Conservation (phyloP, 1,284 basidiomycete genomes). For the Tilletia setariae region DNA sequence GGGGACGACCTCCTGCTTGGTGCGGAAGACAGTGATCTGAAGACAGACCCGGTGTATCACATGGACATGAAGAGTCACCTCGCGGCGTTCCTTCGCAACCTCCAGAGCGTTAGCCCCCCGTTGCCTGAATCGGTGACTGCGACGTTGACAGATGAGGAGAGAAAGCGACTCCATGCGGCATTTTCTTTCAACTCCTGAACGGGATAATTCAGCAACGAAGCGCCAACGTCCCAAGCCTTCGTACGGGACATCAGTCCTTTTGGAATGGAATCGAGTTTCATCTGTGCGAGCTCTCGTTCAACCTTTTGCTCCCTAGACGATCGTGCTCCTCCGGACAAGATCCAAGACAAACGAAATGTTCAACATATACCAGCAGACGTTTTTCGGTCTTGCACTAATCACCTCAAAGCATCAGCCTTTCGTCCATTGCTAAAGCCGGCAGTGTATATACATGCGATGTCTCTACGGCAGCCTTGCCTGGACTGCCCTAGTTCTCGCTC, state of each 20-base stretch:
- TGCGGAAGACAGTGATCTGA: conserved; percentile 74
- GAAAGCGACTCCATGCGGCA: not conserved
- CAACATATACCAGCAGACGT: not conserved
- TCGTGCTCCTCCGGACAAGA: too few species aligned
- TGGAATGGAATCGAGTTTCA: too few species aligned
- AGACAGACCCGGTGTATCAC: conserved; percentile 77
- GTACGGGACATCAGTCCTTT: not conserved
- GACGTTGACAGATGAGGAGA: not conserved
- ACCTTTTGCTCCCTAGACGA: too few species aligned
- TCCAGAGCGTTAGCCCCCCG: conserved; percentile 12
- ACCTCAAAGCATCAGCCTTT: not conserved
- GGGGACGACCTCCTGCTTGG: conserved; percentile 57
- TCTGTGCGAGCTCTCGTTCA: too few species aligned
- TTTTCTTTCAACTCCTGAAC: not conserved
- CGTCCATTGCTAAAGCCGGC: not conserved
- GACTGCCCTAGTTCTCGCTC: too few species aligned
- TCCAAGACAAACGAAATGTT: not conserved
- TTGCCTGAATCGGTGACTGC: not conserved
- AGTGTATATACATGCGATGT: too few species aligned
- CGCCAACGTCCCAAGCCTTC: not conserved
- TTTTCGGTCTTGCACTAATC: not conserved
- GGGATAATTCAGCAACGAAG: not conserved
- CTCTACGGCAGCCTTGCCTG: too few species aligned
- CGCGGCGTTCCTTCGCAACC: not conserved
- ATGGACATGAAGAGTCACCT: conserved; percentile 70